These are phyloP conservation scores for Mucor mucedo DNA, from an alignment of 371 early-diverging fungal species.

Conservation along the genomic window DNA sequence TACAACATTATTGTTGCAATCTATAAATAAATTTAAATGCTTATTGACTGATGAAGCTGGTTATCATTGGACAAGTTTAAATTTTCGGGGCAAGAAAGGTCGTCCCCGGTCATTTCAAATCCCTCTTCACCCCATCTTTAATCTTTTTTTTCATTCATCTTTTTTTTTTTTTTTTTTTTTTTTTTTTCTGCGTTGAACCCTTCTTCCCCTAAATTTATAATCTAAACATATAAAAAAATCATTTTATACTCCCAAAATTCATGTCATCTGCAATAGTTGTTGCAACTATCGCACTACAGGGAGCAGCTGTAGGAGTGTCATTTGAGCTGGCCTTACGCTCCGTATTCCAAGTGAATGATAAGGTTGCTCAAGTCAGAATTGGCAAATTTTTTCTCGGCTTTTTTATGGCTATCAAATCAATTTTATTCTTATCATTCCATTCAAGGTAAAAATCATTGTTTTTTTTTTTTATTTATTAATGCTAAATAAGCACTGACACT, in stretches of 20 bases:
- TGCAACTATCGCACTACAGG: conserved; percentile 33
- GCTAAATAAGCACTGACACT: no score
- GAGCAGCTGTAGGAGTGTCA: conserved; percentile 25
- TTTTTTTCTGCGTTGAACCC: not conserved
- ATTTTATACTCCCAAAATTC: not conserved
- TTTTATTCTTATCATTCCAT: conserved; percentile 27
- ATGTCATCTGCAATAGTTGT: conserved; percentile 24
- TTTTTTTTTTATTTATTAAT: no score
- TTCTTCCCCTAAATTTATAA: not conserved
- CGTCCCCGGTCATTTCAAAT: conserved; percentile 1
- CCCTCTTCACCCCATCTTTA: not conserved
- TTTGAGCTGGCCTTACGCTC: conserved; percentile 26
- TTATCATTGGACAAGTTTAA: conserved; percentile 9
- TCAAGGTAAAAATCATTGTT: conserved; percentile 4
- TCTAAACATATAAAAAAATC: not conserved
- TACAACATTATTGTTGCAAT: no score
- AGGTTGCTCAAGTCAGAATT: conserved; percentile 11
- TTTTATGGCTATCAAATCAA: conserved; percentile 28
- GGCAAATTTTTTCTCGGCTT: conserved; percentile 29
- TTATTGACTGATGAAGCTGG: not conserved
- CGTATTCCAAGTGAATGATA: conserved; percentile 22
- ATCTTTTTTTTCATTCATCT: not conserved
- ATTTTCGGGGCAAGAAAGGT: conserved; percentile 1
- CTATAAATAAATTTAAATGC: no score
- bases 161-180: not conserved